These are phyloP conservation scores for Clarireedia sp. DNA, from an alignment of 2,329 filamentous ascomycete genomes.

Conservation along the genomic window DNA sequence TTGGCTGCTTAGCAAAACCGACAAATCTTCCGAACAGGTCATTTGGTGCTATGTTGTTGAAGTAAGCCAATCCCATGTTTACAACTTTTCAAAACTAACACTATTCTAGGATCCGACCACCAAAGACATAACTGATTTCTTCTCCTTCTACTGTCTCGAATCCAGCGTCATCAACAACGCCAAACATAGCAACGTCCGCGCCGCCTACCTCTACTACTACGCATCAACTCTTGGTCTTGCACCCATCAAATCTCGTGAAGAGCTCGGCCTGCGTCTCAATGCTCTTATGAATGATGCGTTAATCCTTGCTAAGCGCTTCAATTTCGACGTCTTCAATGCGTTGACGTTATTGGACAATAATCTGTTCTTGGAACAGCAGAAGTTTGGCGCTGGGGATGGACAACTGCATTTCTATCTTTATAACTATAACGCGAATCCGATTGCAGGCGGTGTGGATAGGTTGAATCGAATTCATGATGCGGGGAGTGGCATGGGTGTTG, in stretches of 20 bases:
- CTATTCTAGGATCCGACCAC: slow-evolving; percentile 44
- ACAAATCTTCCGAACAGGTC: slow-evolving; percentile 64
- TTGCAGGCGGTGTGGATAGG: slow-evolving; percentile 75
- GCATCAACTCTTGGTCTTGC: slow-evolving; percentile 71
- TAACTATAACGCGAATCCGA: slow-evolving; percentile 86
- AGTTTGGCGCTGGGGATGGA: slow-evolving; percentile 90
- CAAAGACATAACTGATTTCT: slow-evolving; percentile 87
- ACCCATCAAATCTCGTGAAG: slow-evolving; percentile 43
- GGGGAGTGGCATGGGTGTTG: slow-evolving; percentile 81
- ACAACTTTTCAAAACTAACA: not conserved
- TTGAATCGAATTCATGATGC: slow-evolving; percentile 70
- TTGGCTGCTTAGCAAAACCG: slow-evolving; percentile 71
- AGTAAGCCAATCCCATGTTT: slow-evolving; percentile 33
- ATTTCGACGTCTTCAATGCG: slow-evolving; percentile 96
- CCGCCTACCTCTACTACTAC: slow-evolving; percentile 97
- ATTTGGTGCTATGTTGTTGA: slow-evolving; percentile 93
- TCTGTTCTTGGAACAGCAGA: slow-evolving; percentile 86
- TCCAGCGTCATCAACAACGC: slow-evolving; percentile 81
- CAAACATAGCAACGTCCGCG: slow-evolving; percentile 72
- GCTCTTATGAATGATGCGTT: slow-evolving; percentile 75
- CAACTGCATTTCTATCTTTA: slow-evolving; percentile 96
- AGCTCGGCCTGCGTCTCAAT: slow-evolving; percentile 74
- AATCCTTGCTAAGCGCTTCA: slow-evolving; percentile 72
- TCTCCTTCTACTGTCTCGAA: slow-evolving; percentile 93
- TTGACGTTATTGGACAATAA: slow-evolving; percentile 90